phyloP scores from a whole-genome alignment of 192 early-diverging fungal species.

The Linnemannia schmuckeri region DNA sequence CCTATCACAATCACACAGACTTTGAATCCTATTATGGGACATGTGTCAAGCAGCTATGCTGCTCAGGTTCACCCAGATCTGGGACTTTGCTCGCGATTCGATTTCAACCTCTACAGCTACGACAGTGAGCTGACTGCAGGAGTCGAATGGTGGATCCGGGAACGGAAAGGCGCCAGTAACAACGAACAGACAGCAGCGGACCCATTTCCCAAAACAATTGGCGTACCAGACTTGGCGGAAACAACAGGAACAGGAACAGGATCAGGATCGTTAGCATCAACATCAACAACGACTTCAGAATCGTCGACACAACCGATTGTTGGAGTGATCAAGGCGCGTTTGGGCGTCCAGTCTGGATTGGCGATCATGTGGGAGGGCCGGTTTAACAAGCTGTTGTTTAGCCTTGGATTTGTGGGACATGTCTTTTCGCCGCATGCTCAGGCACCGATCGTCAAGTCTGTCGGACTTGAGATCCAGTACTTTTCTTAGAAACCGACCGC shows the following conservation, averaged over 20 bases:
- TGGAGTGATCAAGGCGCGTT: constrained; percentile 39
- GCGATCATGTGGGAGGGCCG: constrained; percentile 80
- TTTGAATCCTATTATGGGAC: constrained; percentile 94
- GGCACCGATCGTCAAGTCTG: constrained; percentile 64
- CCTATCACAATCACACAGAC: constrained; percentile 78
- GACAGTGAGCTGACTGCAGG: constrained; percentile 91
- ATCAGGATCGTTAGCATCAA: background rate
- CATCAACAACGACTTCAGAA: constrained; percentile 45
- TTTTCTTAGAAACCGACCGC: constrained; percentile 58
- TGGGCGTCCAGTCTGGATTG: constrained; percentile 66
- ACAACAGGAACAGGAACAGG: background rate
- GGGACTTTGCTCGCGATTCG: constrained; percentile 85
- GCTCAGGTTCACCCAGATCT: constrained; percentile 79
- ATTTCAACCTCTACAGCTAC: constrained; percentile 93
- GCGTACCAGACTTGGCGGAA: constrained; percentile 16
- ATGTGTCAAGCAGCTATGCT: constrained; percentile 86
- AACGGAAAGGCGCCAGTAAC: constrained; percentile 26
- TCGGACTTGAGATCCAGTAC: constrained; percentile 70
- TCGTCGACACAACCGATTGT: constrained; percentile 44
- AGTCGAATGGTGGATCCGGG: constrained; percentile 80
- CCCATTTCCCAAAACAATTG: constrained; percentile 35
- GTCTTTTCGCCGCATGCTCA: constrained; percentile 58
- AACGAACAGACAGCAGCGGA: background rate
- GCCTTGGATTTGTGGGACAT: constrained; percentile 77
- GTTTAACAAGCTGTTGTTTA: constrained; percentile 73